Evolutionary conservation across 352 stramenopile genomes (phyloP).

Genomic region (Globisporangium nunn): DNA sequence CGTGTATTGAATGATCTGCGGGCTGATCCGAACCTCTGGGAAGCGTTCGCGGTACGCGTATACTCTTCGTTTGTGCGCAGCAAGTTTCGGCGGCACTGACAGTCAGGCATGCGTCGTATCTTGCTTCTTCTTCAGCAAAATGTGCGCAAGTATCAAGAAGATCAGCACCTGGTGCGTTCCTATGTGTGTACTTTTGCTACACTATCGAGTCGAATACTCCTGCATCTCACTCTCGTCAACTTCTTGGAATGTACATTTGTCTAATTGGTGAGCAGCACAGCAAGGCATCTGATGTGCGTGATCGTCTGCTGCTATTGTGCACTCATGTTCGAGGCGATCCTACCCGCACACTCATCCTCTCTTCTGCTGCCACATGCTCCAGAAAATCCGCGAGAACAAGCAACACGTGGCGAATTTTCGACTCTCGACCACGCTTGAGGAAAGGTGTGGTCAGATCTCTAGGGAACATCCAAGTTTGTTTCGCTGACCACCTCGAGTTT

Average conservation of each 20-base stretch:
- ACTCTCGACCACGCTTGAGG: conserved; percentile 16
- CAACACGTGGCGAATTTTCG: conserved; percentile 24
- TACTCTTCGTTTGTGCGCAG: neutral
- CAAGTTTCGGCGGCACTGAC: neutral
- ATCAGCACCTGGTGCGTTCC: conserved; percentile 8
- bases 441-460: conserved; percentile 14
- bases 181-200: neutral
- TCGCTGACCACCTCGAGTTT: no score
- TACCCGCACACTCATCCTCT: neutral
- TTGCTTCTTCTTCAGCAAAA: conserved; percentile 13
- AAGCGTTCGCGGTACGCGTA: conserved; percentile 35
- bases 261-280: conserved; percentile 18
- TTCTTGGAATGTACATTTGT: neutral
- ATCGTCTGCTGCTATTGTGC: neutral
- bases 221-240: neutral
- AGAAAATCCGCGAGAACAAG: conserved; percentile 68
- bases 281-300: conserved; percentile 24
- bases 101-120: neutral
- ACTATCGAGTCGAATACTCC: neutral
- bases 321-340: neutral
- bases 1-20: conserved; percentile 49
- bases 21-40: conserved; percentile 43
- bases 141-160: conserved; percentile 10
- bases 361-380: neutral
- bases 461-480: neutral